A percentile compares a stretch with the other conserved stretches of the same genome.
Evolutionary conservation across 176 grass and related monocot genomes (phyloP).

Genomic region (Cocos nucifera): DNA sequence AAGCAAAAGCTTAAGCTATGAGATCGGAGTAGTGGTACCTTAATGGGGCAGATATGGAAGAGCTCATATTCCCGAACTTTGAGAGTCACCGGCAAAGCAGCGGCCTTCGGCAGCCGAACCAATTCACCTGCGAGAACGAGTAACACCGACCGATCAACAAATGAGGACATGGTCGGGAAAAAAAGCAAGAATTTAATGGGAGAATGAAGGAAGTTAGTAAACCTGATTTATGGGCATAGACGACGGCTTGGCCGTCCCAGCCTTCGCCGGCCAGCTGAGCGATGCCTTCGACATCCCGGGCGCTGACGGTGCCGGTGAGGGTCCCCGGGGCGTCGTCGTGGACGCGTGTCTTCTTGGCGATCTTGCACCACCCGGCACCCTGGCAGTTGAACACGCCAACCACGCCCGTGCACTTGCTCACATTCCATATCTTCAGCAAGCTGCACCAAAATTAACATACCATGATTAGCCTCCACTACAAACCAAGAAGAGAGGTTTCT

Average conservation of each 20-base stretch:
- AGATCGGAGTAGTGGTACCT: constrained; percentile 1
- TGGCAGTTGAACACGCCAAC: constrained; percentile 90
- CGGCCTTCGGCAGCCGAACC: constrained; percentile 41
- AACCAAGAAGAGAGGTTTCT: no score
- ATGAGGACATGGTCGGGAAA: no score
- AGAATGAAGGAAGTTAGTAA: background rate
- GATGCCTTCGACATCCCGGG: constrained; percentile 45
- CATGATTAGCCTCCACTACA: no score
- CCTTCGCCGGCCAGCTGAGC: constrained; percentile 14
- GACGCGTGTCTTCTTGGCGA: constrained; percentile 46
- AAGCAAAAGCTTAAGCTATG: no score
- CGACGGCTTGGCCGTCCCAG: constrained; percentile 37
- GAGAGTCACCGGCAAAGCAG: constrained; percentile 55
- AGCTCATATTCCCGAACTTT: constrained; percentile 66
- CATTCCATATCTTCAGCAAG: constrained; percentile 87
- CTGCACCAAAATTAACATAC: constrained; percentile 9
- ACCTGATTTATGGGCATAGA: constrained; percentile 51
- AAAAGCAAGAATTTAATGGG: no score
- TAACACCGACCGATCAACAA: background rate
- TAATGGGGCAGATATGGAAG: constrained; percentile 61
- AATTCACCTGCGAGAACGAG: constrained; percentile 26
- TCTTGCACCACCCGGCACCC: constrained; percentile 73
- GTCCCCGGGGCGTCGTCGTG: constrained; percentile 53
- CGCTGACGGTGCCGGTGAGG: constrained; percentile 36
- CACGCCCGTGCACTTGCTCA: constrained; percentile 56